phyloP scores from a whole-genome alignment of 176 grass and related monocot genomes.

The Sorghum bicolor region DNA sequence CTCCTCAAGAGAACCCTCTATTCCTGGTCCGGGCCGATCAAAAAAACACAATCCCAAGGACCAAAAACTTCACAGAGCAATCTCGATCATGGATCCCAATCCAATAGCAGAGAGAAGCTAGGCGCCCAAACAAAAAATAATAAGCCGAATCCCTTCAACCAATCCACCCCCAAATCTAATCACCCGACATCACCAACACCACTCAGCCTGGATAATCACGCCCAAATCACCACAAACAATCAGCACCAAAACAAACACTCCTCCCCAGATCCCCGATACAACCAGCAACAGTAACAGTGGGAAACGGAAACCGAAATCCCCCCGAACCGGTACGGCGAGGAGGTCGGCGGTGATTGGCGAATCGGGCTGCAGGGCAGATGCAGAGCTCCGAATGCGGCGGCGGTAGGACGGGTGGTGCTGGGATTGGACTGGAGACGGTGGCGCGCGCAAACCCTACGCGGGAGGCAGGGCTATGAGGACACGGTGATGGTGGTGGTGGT shows the following conservation, averaged over 20 bases:
- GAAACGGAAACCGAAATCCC: slow-evolving; percentile 18
- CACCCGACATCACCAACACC: not conserved
- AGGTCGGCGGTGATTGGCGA: not conserved
- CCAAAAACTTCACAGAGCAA: slow-evolving; percentile 91
- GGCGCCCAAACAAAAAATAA: not conserved
- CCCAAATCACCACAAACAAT: not conserved
- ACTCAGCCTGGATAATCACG: not conserved
- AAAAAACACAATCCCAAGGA: slow-evolving; percentile 70
- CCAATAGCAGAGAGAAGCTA: slow-evolving; percentile 32
- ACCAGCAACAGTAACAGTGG: not conserved
- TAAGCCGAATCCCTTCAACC: not conserved
- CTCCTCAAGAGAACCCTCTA: slow-evolving; percentile 64
- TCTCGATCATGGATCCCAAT: slow-evolving; percentile 56
- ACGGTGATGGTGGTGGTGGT: not conserved
- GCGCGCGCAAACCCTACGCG: not conserved
- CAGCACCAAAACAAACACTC: not conserved
- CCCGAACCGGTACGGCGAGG: not conserved
- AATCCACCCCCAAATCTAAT: slow-evolving; percentile 15
- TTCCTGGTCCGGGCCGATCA: slow-evolving; percentile 61
- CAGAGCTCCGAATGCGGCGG: slow-evolving; percentile 37
- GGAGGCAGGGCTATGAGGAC: not conserved
- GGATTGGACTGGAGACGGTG: not conserved
- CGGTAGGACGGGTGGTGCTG: not conserved
- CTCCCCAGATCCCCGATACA: slow-evolving; percentile 6
- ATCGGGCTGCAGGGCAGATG: not conserved